Conservation (phyloP, 2,329 filamentous ascomycete genomes). For the Capronia coronata region DNA sequence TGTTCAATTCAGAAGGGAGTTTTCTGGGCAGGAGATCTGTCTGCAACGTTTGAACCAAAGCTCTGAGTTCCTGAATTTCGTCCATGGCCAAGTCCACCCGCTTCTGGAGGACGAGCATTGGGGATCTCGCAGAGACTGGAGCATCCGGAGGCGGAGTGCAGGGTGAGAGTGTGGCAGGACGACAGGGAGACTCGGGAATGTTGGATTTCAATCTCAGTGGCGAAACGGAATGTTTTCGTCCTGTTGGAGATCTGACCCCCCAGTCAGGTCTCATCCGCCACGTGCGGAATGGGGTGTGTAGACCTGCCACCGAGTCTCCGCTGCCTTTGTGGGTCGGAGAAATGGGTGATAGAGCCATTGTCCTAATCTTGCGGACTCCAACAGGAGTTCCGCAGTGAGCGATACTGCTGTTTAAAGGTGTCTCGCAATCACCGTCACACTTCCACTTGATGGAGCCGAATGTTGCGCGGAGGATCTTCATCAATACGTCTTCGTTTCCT, state of each 20-base stretch:
- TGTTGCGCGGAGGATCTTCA: constrained; percentile 20
- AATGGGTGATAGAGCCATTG: constrained; percentile 18
- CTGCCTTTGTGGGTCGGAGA: constrained; percentile 15
- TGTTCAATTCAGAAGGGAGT: constrained; percentile 1
- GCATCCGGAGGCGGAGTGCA: constrained; percentile 24
- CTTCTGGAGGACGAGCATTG: constrained; percentile 25
- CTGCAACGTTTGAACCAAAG: constrained; percentile 18
- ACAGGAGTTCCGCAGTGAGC: constrained; percentile 25
- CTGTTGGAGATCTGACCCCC: constrained; percentile 11
- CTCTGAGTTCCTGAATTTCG: constrained; percentile 24
- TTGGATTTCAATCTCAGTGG: constrained; percentile 17
- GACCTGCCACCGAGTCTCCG: constrained; percentile 1
- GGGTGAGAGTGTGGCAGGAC: constrained; percentile 18
- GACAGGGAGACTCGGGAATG: constrained; percentile 19
- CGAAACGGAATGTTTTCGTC: constrained; percentile 14
- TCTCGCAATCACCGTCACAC: constrained; percentile 22
- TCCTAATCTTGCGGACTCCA: constrained; percentile 19
- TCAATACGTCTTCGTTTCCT: constrained; percentile 17
- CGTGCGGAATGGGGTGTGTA: constrained; percentile 8
- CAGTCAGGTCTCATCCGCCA: constrained; percentile 21
- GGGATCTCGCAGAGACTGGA: constrained; percentile 18
- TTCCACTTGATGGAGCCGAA: constrained; percentile 22
- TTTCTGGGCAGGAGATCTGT: constrained; percentile 12
- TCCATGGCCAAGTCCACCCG: constrained; percentile 23
- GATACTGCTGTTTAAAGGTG: constrained; percentile 25